Evolutionary conservation across 2,329 filamentous ascomycete species (phyloP), one percentile per base, ranked within the genome.

Genomic region (Diaporthe citri): DNA sequence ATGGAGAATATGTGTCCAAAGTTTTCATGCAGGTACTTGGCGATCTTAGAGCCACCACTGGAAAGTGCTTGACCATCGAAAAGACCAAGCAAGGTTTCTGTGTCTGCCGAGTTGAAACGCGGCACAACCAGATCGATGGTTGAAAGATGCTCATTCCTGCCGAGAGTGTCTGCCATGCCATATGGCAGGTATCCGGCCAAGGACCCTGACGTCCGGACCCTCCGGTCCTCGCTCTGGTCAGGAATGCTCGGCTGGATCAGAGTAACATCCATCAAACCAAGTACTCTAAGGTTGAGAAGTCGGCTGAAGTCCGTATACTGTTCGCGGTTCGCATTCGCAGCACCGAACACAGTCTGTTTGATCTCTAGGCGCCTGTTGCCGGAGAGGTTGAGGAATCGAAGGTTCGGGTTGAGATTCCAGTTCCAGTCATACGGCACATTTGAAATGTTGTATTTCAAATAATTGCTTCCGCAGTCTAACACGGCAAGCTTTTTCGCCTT

Each of bases 351-450:
- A 36, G 90, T 91, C 78, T 90, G 89, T 81, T 93, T 93, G 86
- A 99, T 98, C 84, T 99, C 97, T 46, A 99, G 86, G 69, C 96
- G 92, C 84, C 98, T 98, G 86, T 99, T 99, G 70, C 97, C 97
- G 0, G 96, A 98, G 81, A 99, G 88, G 81, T 98, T 99, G 77
- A 99, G 92, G 81, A 97, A 99, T 77, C 96, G 94, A 78, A 99
- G 86, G 80, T 98, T 97, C 66, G 94, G 95, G 80, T 99, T 99
- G 88, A 97, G 94, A 81, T 98, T 98, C 97, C 97, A 99, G 80
- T 99, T 99, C 97, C 97, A 99, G 82, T 99, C 97, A 82, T 99
- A 99, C 0, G 96, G 97, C 88, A 97, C 98, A 81, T 99, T 99
- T 41, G 95, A 97, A 64, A 99, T 97, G 82, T 99, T 99, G 89